Conservation (phyloP, 352 stramenopile species). For the Phytopythium delawarense region DNA sequence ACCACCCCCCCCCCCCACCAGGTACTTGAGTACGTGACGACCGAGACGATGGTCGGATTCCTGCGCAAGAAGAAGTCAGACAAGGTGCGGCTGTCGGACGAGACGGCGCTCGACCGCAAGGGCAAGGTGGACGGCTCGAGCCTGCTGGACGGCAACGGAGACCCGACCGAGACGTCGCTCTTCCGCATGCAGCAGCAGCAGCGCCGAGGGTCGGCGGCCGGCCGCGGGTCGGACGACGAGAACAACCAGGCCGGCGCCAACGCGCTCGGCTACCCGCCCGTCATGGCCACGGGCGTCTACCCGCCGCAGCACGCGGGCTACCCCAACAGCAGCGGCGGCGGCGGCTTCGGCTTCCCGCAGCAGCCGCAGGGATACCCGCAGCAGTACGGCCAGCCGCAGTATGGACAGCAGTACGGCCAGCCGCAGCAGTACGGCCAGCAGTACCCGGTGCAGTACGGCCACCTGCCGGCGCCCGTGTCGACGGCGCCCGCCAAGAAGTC, state of each 20-base stretch:
- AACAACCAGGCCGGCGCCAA: constrained; percentile 23
- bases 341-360: constrained; percentile 22
- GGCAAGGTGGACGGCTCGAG: constrained; percentile 80
- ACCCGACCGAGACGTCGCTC: constrained; percentile 64
- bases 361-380: constrained; percentile 9
- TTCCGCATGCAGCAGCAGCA: constrained; percentile 44
- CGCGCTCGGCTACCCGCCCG: constrained; percentile 32
- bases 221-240: constrained; percentile 65
- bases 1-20: too few species aligned
- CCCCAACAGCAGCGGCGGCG: constrained; percentile 10
- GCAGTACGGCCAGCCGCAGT: constrained; percentile 29
- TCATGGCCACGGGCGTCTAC: constrained; percentile 45
- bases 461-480: constrained; percentile 49
- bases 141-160: constrained; percentile 76
- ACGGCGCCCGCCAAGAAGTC: constrained; percentile 50
- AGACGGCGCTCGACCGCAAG: constrained; percentile 80
- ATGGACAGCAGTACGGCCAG: constrained; percentile 19
- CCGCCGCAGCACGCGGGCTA: constrained; percentile 52
- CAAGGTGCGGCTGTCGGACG: constrained; percentile 56
- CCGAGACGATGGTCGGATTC: constrained; percentile 59
- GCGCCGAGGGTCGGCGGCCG: constrained; percentile 25
- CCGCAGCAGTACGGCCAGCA: constrained; percentile 33
- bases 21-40: too few species aligned
- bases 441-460: constrained; percentile 52
- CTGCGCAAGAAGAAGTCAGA: constrained; percentile 86